Evolutionary conservation across 139 green algal species (phyloP).

Genomic region (Chlamydomonas asymmetrica): DNA sequence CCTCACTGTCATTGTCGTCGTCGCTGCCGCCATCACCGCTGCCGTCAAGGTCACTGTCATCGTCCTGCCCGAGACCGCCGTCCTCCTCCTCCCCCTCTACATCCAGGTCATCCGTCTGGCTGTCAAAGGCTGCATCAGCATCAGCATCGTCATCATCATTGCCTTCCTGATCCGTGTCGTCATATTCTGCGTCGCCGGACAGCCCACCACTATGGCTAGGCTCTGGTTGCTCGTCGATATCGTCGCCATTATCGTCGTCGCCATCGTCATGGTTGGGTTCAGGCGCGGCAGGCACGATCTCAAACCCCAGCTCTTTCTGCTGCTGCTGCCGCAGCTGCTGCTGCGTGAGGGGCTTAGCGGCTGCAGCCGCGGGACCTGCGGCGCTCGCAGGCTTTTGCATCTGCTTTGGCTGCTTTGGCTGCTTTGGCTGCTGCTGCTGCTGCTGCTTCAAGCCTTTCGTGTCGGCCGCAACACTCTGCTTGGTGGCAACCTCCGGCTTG

Average conservation of each 20-base stretch:
- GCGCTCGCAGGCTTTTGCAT: neutral
- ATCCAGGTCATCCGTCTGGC: neutral
- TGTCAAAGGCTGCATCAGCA: neutral
- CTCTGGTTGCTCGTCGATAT: neutral
- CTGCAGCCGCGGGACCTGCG: neutral
- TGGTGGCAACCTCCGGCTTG: too few relatives aligned
- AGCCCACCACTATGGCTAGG: neutral
- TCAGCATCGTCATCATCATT: neutral
- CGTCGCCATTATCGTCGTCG: neutral
- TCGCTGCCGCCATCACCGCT: neutral
- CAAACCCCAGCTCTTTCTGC: conserved; percentile 12
- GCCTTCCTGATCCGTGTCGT: neutral
- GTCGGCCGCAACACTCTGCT: neutral
- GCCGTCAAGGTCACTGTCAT: too few relatives aligned
- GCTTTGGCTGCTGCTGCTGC: neutral
- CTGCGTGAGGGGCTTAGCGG: too few relatives aligned
- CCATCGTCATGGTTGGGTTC: neutral
- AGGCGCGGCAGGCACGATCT: conserved; percentile 6
- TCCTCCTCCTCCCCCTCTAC: neutral
- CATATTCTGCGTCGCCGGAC: too few relatives aligned
- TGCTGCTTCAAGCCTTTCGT: neutral
- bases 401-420: neutral
- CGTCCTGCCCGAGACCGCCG: neutral
- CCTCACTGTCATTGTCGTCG: neutral
- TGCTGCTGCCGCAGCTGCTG: neutral